These are phyloP conservation scores for Tetrapisispora arboricola DNA, from an alignment of 805 yeast species.

Conservation along the genomic window DNA sequence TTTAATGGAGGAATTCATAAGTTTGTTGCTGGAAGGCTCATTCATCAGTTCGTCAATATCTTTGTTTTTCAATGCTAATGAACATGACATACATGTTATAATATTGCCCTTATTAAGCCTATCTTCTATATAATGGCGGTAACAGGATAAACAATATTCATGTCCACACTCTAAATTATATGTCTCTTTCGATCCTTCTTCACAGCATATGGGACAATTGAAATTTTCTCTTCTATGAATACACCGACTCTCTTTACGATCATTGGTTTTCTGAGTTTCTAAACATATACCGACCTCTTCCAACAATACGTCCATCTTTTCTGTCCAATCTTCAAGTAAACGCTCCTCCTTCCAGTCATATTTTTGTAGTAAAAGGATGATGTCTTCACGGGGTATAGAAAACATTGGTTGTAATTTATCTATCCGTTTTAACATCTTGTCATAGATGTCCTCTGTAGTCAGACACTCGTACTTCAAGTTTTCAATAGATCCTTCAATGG, in stretches of 20 bases:
- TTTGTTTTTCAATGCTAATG: conserved; percentile 29
- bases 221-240: conserved; percentile 21
- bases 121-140: conserved; percentile 44
- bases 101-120: conserved; percentile 34
- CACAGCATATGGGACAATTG: conserved; percentile 66
- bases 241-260: neutral
- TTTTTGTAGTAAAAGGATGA: conserved; percentile 36
- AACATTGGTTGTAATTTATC: conserved; percentile 24
- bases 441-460: conserved; percentile 27
- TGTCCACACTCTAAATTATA: conserved; percentile 63
- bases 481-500: conserved; percentile 16
- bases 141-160: conserved; percentile 60
- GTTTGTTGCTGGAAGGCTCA: conserved; percentile 20
- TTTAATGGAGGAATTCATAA: conserved; percentile 33
- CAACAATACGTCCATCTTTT: conserved; percentile 31
- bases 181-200: conserved; percentile 32
- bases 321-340: conserved; percentile 45
- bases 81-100: conserved; percentile 58
- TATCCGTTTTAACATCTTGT: conserved; percentile 22
- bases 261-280: neutral
- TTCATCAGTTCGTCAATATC: conserved; percentile 37
- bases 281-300: conserved; percentile 27
- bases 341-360: conserved; percentile 53
- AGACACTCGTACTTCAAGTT: conserved; percentile 24
- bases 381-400: conserved; percentile 18